Evolutionary conservation across 352 stramenopile genomes (phyloP), one percentile per base, ranked within the genome.

Genomic region (Pythium periplocum): DNA sequence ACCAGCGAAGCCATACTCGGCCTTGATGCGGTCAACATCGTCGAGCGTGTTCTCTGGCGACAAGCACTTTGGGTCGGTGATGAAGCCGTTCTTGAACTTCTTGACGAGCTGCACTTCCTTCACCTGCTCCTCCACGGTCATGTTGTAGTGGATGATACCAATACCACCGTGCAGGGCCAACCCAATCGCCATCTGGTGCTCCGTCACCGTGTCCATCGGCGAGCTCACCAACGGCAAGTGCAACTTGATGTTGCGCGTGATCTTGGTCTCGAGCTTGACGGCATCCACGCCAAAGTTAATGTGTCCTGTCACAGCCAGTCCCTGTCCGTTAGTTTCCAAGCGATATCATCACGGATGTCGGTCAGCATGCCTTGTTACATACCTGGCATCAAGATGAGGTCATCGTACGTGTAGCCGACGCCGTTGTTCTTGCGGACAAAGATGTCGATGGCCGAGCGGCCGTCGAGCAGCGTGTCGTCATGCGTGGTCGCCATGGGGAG

Each of bases 71-170:
- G 97, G 97, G 77, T 99, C 95, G 33, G 94, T 98, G 74, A 99
- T 99, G 80, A 99, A 99, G 40, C 97, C 97, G 73, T 99, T 99
- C 82, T 99, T 99, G 79, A 98, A 99, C 61, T 98, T 97, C 82
- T 99, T 99, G 34, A 99, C 97, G 26, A 94, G 73, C 36, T 71
- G 69, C 71, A 97, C 90, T 63, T 95, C 86, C 62, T 93, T 93
- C 31, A 88, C 96, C 77, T 99, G 97, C 57, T 99, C 96, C 59
- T 98, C 91, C 33, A 98, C 70, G 33, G 83, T 97, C 83, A 98
- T 98, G 88, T 99, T 99, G 75, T 99, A 99, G 79, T 99, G 98
- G 64, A 99, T 99, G 64, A 99, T 98, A 35, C 98, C 98, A 58
- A 99, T 98, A 37, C 95, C 93, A 41, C 98, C 98, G 75, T 99